Evolutionary conservation across 768 basidiomycete genomes (phyloP).

Genomic region (Tephrocybe sp.): DNA sequence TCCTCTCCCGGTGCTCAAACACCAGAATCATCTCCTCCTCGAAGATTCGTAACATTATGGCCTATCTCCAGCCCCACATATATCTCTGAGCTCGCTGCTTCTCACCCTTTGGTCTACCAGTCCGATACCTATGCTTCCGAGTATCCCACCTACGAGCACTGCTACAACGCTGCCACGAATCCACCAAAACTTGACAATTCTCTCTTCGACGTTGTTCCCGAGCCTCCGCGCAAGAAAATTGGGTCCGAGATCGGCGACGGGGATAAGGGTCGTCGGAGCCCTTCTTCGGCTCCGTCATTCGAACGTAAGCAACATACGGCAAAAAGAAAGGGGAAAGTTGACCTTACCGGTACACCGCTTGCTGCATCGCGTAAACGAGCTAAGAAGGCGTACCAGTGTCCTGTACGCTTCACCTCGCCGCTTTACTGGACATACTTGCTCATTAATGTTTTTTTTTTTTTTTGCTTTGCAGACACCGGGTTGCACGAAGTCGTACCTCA

Average conservation of each 20-base stretch:
- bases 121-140: constrained; percentile 14
- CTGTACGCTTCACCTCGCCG: constrained; percentile 30
- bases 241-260: neutral
- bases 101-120: constrained; percentile 2
- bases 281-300: constrained; percentile 1
- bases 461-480: constrained; percentile 32
- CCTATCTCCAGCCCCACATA: neutral
- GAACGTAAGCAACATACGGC: neutral
- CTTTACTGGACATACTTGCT: neutral
- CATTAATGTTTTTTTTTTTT: neutral
- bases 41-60: neutral
- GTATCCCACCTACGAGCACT: constrained; percentile 21
- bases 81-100: neutral
- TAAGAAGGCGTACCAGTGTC: constrained; percentile 48
- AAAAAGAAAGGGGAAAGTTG: constrained; percentile 7
- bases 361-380: constrained; percentile 19
- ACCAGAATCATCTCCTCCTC: neutral
- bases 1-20: constrained; percentile 7
- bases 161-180: constrained; percentile 15
- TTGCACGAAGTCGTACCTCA: constrained; percentile 63
- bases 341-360: neutral
- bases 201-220: neutral
- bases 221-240: neutral
- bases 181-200: neutral
- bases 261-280: neutral